Evolutionary conservation across 2,329 filamentous ascomycete species (phyloP), one percentile per base, ranked within the genome.

Genomic region (Phialophora chinensis): DNA sequence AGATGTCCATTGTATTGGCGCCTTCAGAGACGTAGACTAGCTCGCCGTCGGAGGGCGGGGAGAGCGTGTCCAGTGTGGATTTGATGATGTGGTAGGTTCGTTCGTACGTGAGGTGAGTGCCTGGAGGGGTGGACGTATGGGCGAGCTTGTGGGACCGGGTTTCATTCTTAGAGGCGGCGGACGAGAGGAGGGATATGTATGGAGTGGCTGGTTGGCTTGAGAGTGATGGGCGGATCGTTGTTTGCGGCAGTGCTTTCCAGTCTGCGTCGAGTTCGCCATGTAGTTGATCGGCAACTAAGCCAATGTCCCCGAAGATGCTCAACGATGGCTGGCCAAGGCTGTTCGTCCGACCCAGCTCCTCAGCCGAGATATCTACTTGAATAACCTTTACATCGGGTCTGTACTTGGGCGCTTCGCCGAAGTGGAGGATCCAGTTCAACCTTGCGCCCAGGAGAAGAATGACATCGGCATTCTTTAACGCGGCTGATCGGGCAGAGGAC

Each of bases 1-100:
- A 85, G 61, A 87, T 86, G 69, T 87, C 86, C 86, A 87, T 88
- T 6, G 85, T 86, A 71, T 87, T 87, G 8, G 85, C 84, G 6
- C 85, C 85, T 75, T 87, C 85, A 0, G 84, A 85, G 42, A 87
- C 77, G 67, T 87, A 87, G 25, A 87, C 82, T 27, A 86, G 79
- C 52, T 79, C 75, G 25, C 81, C 83, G 12, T 82, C 74, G 49
- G 79, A 77, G 0, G 79, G 79, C 12, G 78, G 81, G 0, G 79
- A 83, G 33, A 84, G 72, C 3, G 69, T 72, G 69, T 86, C 79
- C 8, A 87, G 75, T 2, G 79, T 80, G 2, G 76, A 72, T 68
- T 83, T 85, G 71, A 87, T 85, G 56, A 85, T 75, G 56, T 83
- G 78, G 73, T 85, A 87, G 2, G 81, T 81, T 57, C 80, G 79